Conservation (phyloP, 371 early-diverging fungal species). For the Mucor indicus region DNA sequence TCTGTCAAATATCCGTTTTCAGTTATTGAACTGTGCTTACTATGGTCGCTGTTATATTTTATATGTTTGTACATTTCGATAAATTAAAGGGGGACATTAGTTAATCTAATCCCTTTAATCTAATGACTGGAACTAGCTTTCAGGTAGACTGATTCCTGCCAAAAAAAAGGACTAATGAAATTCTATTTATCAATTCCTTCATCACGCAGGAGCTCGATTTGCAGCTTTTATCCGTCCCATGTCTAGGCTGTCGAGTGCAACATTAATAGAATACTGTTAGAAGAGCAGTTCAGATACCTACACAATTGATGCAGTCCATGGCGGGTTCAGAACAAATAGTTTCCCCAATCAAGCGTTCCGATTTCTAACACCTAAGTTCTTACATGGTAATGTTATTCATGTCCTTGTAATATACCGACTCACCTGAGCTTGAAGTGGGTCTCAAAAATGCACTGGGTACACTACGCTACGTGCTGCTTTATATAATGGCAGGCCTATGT, state of each 20-base stretch:
- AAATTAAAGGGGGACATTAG: slow-evolving; percentile 52
- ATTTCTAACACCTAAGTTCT: slow-evolving; percentile 80
- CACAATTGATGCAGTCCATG: slow-evolving; percentile 53
- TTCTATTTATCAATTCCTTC: slow-evolving; percentile 50
- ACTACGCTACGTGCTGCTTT: slow-evolving; percentile 71
- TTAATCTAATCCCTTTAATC: slow-evolving; percentile 54
- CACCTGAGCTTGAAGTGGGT: slow-evolving; percentile 69
- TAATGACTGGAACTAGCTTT: slow-evolving; percentile 62
- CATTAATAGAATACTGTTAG: slow-evolving; percentile 22
- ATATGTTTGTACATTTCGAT: slow-evolving; percentile 52
- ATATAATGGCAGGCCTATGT: slow-evolving; percentile 72
- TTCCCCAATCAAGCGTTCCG: slow-evolving; percentile 76
- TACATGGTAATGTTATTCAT: slow-evolving; percentile 87
- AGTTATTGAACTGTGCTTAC: slow-evolving; percentile 49
- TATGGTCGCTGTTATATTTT: slow-evolving; percentile 54
- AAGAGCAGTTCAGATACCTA: slow-evolving; percentile 29
- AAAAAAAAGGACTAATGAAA: not conserved
- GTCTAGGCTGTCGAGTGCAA: slow-evolving; percentile 22
- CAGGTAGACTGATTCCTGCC: slow-evolving; percentile 19
- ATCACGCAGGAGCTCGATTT: slow-evolving; percentile 58
- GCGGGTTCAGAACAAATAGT: slow-evolving; percentile 36
- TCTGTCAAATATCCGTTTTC: slow-evolving; percentile 44
- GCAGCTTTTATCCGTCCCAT: slow-evolving; percentile 59
- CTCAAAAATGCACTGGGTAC: slow-evolving; percentile 77
- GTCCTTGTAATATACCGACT: slow-evolving; percentile 72